These are phyloP conservation scores for Isabelozyma gotoi DNA, from an alignment of 805 yeast species.

Conservation along the genomic window DNA sequence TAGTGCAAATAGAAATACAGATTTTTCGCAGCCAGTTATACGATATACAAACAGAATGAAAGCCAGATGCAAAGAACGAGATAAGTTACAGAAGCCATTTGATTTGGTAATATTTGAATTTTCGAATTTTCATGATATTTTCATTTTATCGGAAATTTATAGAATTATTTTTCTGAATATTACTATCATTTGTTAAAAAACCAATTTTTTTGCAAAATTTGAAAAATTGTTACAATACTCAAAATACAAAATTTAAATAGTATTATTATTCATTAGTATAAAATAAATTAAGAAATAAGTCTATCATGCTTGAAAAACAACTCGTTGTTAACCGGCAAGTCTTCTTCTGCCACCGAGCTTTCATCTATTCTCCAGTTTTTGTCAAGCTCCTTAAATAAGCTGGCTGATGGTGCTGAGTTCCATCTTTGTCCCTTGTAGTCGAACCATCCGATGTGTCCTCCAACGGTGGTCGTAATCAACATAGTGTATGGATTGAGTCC, in stretches of 20 bases:
- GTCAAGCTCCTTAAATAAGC: slow-evolving; percentile 31
- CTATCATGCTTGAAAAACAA: slow-evolving; percentile 1
- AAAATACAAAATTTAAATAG: too few species aligned
- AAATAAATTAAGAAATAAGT: not conserved
- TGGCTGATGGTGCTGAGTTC: slow-evolving; percentile 38
- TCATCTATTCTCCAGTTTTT: slow-evolving; percentile 21
- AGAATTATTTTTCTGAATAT: too few species aligned
- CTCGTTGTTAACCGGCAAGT: not conserved
- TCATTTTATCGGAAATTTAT: too few species aligned
- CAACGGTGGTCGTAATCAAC: slow-evolving; percentile 58
- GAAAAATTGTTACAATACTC: too few species aligned
- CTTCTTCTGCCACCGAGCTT: slow-evolving; percentile 2
- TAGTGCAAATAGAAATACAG: too few species aligned
- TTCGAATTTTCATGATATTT: too few species aligned
- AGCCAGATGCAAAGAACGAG: not conserved
- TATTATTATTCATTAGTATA: too few species aligned
- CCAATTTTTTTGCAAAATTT: too few species aligned
- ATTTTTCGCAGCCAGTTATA: not conserved
- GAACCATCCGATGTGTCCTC: slow-evolving; percentile 69
- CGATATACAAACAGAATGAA: not conserved
- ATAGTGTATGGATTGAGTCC: slow-evolving; percentile 56
- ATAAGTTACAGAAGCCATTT: not conserved
- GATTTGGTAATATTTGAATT: too few species aligned
- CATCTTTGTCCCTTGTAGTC: slow-evolving; percentile 30
- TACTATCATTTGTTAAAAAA: too few species aligned